phyloP scores from a whole-genome alignment of 345 rosid genomes.

The Pistacia atlantica region DNA sequence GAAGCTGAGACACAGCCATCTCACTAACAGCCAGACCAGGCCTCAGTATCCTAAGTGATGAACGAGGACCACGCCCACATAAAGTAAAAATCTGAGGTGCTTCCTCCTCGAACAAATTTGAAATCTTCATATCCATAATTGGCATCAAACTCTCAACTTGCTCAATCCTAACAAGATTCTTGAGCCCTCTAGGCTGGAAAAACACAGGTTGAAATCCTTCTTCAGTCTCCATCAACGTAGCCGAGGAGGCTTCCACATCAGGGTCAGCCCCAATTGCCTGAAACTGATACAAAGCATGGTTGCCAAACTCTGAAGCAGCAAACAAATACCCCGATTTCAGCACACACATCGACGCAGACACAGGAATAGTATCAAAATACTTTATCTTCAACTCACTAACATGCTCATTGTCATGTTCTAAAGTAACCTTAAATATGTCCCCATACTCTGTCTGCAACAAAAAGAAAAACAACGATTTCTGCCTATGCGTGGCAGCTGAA shows the following conservation, averaged over 20 bases:
- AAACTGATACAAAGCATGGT: constrained; percentile 94
- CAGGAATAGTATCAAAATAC: constrained; percentile 95
- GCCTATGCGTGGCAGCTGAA: constrained; percentile 89
- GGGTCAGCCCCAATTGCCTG: constrained; percentile 90
- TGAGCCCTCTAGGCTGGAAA: constrained; percentile 89
- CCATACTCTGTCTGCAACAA: constrained; percentile 97
- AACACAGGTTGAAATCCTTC: constrained; percentile 96
- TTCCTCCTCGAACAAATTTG: constrained; percentile 95
- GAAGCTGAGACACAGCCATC: constrained; percentile 99
- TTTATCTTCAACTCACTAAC: constrained; percentile 87
- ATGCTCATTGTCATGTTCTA: constrained; percentile 72
- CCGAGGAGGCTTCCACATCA: constrained; percentile 90
- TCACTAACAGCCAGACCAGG: constrained; percentile 96
- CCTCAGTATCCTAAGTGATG: constrained; percentile 85
- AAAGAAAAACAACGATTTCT: constrained; percentile 88
- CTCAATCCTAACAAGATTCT: constrained; percentile 94
- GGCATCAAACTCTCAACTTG: constrained; percentile 98
- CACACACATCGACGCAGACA: constrained; percentile 82
- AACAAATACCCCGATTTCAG: constrained; percentile 87
- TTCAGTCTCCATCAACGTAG: constrained; percentile 90
- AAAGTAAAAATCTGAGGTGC: constrained; percentile 90
- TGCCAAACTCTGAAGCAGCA: constrained; percentile 95
- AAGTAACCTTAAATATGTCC: constrained; percentile 83
- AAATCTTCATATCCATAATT: constrained; percentile 92
- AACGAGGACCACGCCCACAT: constrained; percentile 97